Evolutionary conservation across 305 asterid species (phyloP).

Genomic region (Plantago lanceolata): DNA sequence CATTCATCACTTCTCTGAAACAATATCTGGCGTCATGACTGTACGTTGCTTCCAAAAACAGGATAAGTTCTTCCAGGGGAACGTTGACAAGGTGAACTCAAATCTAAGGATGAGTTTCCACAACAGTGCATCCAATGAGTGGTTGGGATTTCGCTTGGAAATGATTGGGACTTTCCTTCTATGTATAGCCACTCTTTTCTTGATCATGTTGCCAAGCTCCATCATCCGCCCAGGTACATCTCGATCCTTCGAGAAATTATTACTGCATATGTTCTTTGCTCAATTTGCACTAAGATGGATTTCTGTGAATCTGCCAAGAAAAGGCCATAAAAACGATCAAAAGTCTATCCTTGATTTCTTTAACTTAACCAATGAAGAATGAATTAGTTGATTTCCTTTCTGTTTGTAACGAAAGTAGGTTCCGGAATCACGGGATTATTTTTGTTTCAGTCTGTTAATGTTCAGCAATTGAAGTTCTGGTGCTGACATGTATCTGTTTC

Average conservation of each 20-base stretch:
- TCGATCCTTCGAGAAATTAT: background rate
- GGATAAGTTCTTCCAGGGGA: slow-evolving; percentile 45
- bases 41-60: slow-evolving; percentile 57
- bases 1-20: slow-evolving; percentile 71
- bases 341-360: too few relatives aligned
- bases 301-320: too few relatives aligned
- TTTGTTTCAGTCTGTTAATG: too few relatives aligned
- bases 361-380: too few relatives aligned
- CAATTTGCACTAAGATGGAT: too few relatives aligned
- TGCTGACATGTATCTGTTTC: too few relatives aligned
- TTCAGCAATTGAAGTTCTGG: too few relatives aligned
- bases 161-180: slow-evolving; percentile 55
- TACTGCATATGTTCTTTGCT: too few relatives aligned
- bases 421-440: too few relatives aligned
- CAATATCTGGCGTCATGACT: slow-evolving; percentile 59
- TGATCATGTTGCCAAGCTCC: slow-evolving; percentile 53
- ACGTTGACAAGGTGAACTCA: slow-evolving; percentile 44
- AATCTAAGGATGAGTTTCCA: slow-evolving; percentile 62
- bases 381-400: too few relatives aligned
- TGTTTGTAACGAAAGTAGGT: too few relatives aligned
- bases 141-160: slow-evolving; percentile 81
- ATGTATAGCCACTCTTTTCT: slow-evolving; percentile 43
- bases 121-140: slow-evolving; percentile 59
- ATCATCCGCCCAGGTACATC: slow-evolving; percentile 54
- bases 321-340: too few relatives aligned